phyloP scores from a whole-genome alignment of 257 asterid species.

The Paraleonurus japonicus region DNA sequence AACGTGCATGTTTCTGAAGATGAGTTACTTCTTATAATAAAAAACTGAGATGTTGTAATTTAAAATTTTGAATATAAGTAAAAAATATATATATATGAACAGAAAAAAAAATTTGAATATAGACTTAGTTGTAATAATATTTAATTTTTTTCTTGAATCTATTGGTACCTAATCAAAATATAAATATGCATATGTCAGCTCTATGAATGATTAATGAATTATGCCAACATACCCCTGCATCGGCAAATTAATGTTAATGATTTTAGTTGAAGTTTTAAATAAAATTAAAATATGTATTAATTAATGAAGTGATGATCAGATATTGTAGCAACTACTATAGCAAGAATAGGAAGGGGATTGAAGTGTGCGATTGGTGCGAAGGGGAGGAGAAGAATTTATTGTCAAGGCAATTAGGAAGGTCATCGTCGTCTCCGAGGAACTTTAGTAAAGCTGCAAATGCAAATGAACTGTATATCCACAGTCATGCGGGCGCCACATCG shows the following conservation, averaged over 20 bases:
- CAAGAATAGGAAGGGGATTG: constrained; percentile 22
- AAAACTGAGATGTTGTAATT: too few relatives aligned
- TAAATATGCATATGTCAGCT: too few relatives aligned
- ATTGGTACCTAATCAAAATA: too few relatives aligned
- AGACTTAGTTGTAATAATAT: too few relatives aligned
- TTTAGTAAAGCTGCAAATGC: constrained; percentile 1
- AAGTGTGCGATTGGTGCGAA: constrained; percentile 51
- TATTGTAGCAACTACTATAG: constrained; percentile 46
- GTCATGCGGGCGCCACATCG: constrained; percentile 30
- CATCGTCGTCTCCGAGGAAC: constrained; percentile 12
- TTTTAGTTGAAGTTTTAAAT: too few relatives aligned
- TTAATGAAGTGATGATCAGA: constrained; percentile 28
- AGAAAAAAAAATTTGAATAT: too few relatives aligned
- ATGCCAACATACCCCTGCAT: too few relatives aligned
- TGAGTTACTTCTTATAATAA: too few relatives aligned
- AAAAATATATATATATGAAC: too few relatives aligned
- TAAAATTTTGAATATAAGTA: too few relatives aligned
- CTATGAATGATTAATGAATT: neutral
- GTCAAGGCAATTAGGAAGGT: neutral
- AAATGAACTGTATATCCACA: neutral
- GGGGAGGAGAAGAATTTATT: constrained; percentile 26
- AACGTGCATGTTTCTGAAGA: neutral
- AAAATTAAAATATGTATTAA: neutral
- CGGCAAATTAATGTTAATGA: too few relatives aligned
- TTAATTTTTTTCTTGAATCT: too few relatives aligned